These are phyloP conservation scores for Chlorella sp. DNA, from an alignment of 139 green algal genomes.

Conservation along the genomic window DNA sequence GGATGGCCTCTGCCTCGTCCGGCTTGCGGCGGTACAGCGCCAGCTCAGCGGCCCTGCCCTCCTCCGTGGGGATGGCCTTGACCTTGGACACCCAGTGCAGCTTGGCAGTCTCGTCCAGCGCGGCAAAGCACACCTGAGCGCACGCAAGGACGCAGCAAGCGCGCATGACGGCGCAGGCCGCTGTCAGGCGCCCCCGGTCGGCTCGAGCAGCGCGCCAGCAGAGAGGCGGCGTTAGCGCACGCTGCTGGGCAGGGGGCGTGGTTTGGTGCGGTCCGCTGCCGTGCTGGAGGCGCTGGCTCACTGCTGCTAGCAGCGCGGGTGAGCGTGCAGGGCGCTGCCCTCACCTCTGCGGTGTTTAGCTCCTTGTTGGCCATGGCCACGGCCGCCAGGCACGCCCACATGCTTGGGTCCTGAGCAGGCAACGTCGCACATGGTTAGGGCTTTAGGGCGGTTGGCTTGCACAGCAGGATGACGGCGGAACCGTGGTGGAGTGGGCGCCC, in stretches of 20 bases:
- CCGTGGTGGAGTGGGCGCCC: conserved; percentile 46
- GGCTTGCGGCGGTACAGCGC: conserved; percentile 51
- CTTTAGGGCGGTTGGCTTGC: no score
- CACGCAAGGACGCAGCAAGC: no score
- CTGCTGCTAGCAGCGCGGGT: no score
- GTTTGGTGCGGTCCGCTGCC: no score
- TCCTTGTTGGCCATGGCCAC: conserved; percentile 58
- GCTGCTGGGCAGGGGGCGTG: no score
- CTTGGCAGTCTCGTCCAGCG: conserved; percentile 59
- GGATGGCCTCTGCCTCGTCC: conserved; percentile 62
- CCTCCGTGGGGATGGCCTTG: conserved; percentile 54
- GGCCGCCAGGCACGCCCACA: conserved; percentile 72
- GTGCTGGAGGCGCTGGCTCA: no score
- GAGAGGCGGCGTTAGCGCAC: no score
- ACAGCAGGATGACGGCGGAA: no score
- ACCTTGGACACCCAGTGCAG: conserved; percentile 53
- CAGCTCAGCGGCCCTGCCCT: conserved; percentile 66
- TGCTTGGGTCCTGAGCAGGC: conserved; percentile 42
- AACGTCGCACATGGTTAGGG: conserved; percentile 54
- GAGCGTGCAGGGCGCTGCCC: no score
- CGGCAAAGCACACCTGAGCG: conserved; percentile 57
- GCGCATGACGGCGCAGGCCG: no score
- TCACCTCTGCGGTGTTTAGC: conserved; percentile 64
- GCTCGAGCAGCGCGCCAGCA: no score
- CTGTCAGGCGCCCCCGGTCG: no score